phyloP scores from a whole-genome alignment of 2,329 filamentous ascomycete genomes.

The Pseudogymnoascus sp. region DNA sequence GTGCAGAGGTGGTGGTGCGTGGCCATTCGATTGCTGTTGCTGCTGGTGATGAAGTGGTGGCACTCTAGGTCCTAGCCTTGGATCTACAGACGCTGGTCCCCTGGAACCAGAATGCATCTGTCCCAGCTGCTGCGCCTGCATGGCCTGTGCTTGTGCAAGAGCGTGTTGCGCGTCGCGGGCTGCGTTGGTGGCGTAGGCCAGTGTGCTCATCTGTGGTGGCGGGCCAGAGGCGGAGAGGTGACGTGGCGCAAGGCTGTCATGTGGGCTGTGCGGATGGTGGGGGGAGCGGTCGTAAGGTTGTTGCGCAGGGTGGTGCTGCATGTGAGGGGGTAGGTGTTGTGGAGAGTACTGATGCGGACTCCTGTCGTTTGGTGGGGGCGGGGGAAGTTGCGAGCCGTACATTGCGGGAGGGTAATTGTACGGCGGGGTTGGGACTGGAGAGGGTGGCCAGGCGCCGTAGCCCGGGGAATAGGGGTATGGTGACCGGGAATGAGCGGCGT shows the following conservation, averaged over 20 bases:
- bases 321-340: constrained; percentile 25
- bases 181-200: neutral
- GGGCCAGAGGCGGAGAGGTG: constrained; percentile 9
- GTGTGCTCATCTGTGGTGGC: constrained; percentile 14
- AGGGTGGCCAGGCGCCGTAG: constrained; percentile 46
- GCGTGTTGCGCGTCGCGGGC: neutral
- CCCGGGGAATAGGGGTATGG: constrained; percentile 33
- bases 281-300: constrained; percentile 21
- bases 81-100: neutral
- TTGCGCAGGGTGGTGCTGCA: constrained; percentile 28
- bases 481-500: constrained; percentile 31
- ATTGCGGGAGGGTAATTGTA: constrained; percentile 38
- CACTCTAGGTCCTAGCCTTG: neutral
- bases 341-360: constrained; percentile 21
- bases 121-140: neutral
- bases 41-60: neutral
- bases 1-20: neutral
- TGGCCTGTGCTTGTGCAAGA: neutral
- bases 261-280: constrained; percentile 15
- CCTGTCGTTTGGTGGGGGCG: constrained; percentile 23
- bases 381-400: constrained; percentile 28
- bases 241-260: constrained; percentile 18
- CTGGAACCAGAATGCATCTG: neutral
- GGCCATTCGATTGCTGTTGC: neutral
- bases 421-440: constrained; percentile 46